Evolutionary conservation across 2,329 filamentous ascomycete genomes (phyloP).

Genomic region (Aureobasidium sp.): DNA sequence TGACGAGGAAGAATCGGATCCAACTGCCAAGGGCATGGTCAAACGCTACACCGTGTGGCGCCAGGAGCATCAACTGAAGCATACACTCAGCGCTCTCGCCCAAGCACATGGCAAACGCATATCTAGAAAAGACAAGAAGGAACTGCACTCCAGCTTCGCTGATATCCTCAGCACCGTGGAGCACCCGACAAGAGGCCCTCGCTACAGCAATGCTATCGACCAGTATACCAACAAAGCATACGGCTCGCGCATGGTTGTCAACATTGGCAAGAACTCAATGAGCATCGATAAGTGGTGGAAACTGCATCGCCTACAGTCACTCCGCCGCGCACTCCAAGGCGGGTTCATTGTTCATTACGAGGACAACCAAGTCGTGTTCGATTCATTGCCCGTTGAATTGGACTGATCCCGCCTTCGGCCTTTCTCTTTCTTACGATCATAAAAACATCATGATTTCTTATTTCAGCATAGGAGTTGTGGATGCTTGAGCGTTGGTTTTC

Average conservation of each 20-base stretch:
- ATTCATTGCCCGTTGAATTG: constrained; percentile 44
- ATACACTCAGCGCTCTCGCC: constrained; percentile 51
- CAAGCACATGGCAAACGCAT: constrained; percentile 53
- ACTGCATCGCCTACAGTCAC: constrained; percentile 51
- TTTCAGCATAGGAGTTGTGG: neutral
- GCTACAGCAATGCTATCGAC: constrained; percentile 57
- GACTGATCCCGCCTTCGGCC: constrained; percentile 12
- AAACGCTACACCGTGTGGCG: constrained; percentile 62
- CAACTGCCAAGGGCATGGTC: constrained; percentile 41
- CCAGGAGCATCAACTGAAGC: constrained; percentile 52
- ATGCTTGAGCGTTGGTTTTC: neutral
- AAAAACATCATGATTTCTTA: neutral
- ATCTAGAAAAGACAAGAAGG: constrained; percentile 58
- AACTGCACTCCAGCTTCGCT: constrained; percentile 56
- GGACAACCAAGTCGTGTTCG: constrained; percentile 51
- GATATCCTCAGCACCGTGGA: constrained; percentile 60
- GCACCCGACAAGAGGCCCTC: constrained; percentile 57
- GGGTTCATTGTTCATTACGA: constrained; percentile 58
- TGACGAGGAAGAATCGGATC: constrained; percentile 34
- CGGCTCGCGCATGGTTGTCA: constrained; percentile 55
- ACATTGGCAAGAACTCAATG: constrained; percentile 53
- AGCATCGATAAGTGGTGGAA: constrained; percentile 69
- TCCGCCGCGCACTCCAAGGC: constrained; percentile 52
- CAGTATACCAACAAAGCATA: constrained; percentile 51
- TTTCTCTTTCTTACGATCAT: neutral